phyloP scores from a whole-genome alignment of 495 filamentous ascomycete genomes.

The Xylaria scruposa region DNA sequence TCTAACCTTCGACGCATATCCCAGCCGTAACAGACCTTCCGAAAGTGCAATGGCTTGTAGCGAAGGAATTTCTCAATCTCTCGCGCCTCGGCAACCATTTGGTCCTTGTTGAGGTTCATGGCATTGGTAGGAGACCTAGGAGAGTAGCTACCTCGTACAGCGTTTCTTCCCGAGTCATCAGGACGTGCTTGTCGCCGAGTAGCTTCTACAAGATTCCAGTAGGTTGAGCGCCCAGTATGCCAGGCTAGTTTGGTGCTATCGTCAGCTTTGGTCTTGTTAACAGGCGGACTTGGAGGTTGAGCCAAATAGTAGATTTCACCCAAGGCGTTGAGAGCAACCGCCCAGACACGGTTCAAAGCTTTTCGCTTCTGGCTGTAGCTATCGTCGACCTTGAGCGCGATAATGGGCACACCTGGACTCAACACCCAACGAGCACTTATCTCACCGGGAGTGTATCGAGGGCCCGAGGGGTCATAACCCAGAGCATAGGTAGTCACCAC shows the following conservation, averaged over 20 bases:
- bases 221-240: slow-evolving; percentile 76
- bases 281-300: slow-evolving; percentile 61
- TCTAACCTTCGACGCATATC: slow-evolving; percentile 87
- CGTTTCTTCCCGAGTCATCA: slow-evolving; percentile 69
- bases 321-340: slow-evolving; percentile 85
- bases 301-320: slow-evolving; percentile 89
- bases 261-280: slow-evolving; percentile 51
- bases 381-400: slow-evolving; percentile 85
- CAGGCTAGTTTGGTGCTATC: slow-evolving; percentile 71
- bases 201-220: slow-evolving; percentile 80
- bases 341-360: slow-evolving; percentile 77
- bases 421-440: slow-evolving; percentile 86
- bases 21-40: slow-evolving; percentile 82
- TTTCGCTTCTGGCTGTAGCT: slow-evolving; percentile 73
- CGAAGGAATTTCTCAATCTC: slow-evolving; percentile 80
- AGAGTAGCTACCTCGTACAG: slow-evolving; percentile 54
- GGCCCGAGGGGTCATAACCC: slow-evolving; percentile 69
- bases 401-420: slow-evolving; percentile 90
- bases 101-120: slow-evolving; percentile 72
- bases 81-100: slow-evolving; percentile 74
- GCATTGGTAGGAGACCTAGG: slow-evolving; percentile 56
- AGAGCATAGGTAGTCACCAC: slow-evolving; percentile 85
- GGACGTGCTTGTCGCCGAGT: slow-evolving; percentile 70
- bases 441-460: slow-evolving; percentile 73
- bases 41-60: slow-evolving; percentile 79